Percentiles rank a stretch among this genome's conserved stretches.
Conservation (phyloP, 352 stramenopile genomes). For the Phytophthora tubulina region DNA sequence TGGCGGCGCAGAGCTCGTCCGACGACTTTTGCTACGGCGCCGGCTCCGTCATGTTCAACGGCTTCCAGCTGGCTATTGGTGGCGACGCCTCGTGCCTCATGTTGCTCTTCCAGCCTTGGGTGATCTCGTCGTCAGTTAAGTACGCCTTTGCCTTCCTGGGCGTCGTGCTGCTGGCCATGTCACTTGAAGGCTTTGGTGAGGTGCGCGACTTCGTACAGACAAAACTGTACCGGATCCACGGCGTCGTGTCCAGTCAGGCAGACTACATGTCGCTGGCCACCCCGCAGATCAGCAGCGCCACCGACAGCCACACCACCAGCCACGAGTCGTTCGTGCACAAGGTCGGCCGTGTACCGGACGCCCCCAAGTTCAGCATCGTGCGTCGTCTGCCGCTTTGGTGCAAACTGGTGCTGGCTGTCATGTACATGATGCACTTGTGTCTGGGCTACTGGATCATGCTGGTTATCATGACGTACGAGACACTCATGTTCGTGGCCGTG, state of each 20-base stretch:
- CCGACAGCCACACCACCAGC: conserved; percentile 4
- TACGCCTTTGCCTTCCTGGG: conserved; percentile 85
- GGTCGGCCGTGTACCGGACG: conserved; percentile 25
- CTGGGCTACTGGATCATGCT: conserved; percentile 89
- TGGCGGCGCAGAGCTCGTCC: conserved; percentile 41
- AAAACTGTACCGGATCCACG: conserved; percentile 62
- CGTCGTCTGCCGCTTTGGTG: conserved; percentile 66
- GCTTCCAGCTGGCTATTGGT: conserved; percentile 80
- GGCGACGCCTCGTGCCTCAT: conserved; percentile 66
- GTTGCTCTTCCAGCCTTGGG: conserved; percentile 86
- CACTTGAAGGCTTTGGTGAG: conserved; percentile 71
- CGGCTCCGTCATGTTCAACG: conserved; percentile 88
- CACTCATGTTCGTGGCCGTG: conserved; percentile 80
- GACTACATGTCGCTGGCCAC: conserved; percentile 67
- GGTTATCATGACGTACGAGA: conserved; percentile 90
- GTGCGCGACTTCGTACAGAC: conserved; percentile 56
- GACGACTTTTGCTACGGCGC: conserved; percentile 67
- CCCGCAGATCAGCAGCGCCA: conserved; percentile 36
- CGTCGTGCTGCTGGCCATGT: conserved; percentile 72
- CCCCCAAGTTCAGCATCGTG: conserved; percentile 52
- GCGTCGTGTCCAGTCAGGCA: conserved; percentile 63
- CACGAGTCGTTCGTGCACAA: conserved; percentile 41
- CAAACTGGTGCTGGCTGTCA: conserved; percentile 63
- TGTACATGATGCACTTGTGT: conserved; percentile 85
- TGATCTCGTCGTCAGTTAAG: conserved; percentile 70